These are phyloP conservation scores for Aspergillus sp. DNA, from an alignment of 2,329 filamentous ascomycete species.

Conservation along the genomic window DNA sequence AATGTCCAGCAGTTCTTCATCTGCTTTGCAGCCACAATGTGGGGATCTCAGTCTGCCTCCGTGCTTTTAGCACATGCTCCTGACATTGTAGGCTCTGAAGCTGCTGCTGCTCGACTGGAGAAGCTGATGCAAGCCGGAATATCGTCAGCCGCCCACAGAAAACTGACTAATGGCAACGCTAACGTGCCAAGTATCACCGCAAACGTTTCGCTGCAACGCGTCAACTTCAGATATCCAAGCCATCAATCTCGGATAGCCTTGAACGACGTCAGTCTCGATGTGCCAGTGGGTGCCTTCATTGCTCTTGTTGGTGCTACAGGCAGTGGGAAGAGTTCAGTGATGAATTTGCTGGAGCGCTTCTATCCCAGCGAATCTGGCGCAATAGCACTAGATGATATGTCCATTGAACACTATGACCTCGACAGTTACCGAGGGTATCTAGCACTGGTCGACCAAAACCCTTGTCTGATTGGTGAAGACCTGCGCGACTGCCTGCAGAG, in stretches of 20 bases:
- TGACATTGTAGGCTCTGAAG: slow-evolving; percentile 12
- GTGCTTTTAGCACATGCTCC: slow-evolving; percentile 15
- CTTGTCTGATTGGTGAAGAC: slow-evolving; percentile 56
- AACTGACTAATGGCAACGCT: not conserved
- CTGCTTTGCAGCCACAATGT: slow-evolving; percentile 47
- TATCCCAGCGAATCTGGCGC: slow-evolving; percentile 56
- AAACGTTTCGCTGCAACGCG: not conserved
- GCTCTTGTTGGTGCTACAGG: slow-evolving; percentile 58
- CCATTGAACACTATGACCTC: slow-evolving; percentile 5
- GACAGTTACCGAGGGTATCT: slow-evolving; percentile 8
- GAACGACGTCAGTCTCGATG: slow-evolving; percentile 6
- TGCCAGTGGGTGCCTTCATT: slow-evolving; percentile 48
- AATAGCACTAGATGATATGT: slow-evolving; percentile 5
- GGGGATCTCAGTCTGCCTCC: slow-evolving; percentile 31
- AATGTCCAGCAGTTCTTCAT: slow-evolving; percentile 44
- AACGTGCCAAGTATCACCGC: not conserved
- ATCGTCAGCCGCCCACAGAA: not conserved
- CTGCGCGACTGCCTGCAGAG: slow-evolving; percentile 18
- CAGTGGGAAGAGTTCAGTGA: slow-evolving; percentile 67
- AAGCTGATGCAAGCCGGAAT: not conserved
- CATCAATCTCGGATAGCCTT: not conserved
- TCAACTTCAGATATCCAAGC: slow-evolving; percentile 13
- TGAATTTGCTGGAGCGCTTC: slow-evolving; percentile 62
- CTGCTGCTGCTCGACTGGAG: slow-evolving; percentile 2
- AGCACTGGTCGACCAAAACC: slow-evolving; percentile 55